phyloP scores from a whole-genome alignment of 2,329 filamentous ascomycete genomes.

The Aspergillus sp. region DNA sequence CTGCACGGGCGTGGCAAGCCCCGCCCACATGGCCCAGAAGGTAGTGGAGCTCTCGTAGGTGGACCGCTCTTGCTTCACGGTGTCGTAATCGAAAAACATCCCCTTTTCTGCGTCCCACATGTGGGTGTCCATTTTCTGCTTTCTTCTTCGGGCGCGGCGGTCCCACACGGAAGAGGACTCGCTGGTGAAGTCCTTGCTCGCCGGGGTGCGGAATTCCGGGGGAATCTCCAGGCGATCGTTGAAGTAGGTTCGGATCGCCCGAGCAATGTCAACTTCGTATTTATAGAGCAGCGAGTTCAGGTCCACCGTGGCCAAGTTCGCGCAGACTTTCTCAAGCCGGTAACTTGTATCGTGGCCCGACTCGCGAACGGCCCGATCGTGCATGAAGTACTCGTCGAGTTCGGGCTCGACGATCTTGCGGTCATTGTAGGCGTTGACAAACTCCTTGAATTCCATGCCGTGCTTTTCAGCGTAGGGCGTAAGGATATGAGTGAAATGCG shows the following conservation, averaged over 20 bases:
- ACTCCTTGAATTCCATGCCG: constrained; percentile 76
- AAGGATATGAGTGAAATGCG: constrained; percentile 81
- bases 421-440: constrained; percentile 85
- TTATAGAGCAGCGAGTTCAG: constrained; percentile 95
- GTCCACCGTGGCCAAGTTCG: constrained; percentile 88
- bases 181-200: constrained; percentile 64
- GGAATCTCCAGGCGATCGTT: constrained; percentile 80
- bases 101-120: constrained; percentile 89
- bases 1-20: constrained; percentile 79
- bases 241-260: constrained; percentile 81
- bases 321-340: constrained; percentile 82
- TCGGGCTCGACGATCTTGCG: constrained; percentile 77
- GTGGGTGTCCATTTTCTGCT: constrained; percentile 84
- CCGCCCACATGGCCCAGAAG: constrained; percentile 97
- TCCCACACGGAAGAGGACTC: constrained; percentile 90
- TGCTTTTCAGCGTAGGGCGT: constrained; percentile 81
- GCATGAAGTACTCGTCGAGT: constrained; percentile 91
- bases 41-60: constrained; percentile 90
- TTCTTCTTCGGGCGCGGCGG: constrained; percentile 78
- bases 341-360: constrained; percentile 97
- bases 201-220: constrained; percentile 72
- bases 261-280: constrained; percentile 91
- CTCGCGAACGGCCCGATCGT: constrained; percentile 92
- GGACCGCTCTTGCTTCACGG: constrained; percentile 73
- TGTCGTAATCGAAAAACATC: constrained; percentile 98